Percentiles rank a stretch among this genome's conserved stretches.
Conservation (phyloP, 768 basidiomycete genomes). For the Tulasnella sp. region DNA sequence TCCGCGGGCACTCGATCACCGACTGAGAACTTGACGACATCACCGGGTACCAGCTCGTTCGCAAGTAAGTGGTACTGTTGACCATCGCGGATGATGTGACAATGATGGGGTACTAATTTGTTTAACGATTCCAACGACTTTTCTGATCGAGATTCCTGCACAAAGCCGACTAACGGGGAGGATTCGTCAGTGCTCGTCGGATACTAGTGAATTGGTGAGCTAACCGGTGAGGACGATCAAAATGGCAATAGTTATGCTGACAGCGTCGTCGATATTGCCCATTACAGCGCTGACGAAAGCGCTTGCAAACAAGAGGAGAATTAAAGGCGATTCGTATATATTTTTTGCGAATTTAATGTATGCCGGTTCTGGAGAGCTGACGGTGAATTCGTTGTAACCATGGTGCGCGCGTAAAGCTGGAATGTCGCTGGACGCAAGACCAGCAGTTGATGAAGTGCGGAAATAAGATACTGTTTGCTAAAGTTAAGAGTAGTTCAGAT, state of each 20-base stretch:
- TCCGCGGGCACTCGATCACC: slow-evolving; percentile 95
- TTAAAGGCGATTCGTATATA: slow-evolving; percentile 90
- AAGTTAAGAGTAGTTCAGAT: neutral
- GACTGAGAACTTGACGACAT: slow-evolving; percentile 77
- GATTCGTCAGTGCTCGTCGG: neutral
- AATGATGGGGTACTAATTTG: slow-evolving; percentile 95
- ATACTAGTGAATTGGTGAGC: slow-evolving; percentile 16
- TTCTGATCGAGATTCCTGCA: slow-evolving; percentile 91
- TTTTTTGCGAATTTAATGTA: slow-evolving; percentile 86
- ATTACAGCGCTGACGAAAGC: slow-evolving; percentile 80
- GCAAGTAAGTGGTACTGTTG: slow-evolving; percentile 72
- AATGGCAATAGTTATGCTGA: slow-evolving; percentile 87
- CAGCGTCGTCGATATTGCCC: slow-evolving; percentile 92
- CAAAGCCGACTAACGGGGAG: slow-evolving; percentile 62
- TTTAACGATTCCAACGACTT: slow-evolving; percentile 90
- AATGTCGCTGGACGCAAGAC: slow-evolving; percentile 53
- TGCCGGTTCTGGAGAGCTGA: slow-evolving; percentile 66
- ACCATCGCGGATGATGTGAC: slow-evolving; percentile 76
- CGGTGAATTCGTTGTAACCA: slow-evolving; percentile 92
- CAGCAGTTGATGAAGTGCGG: slow-evolving; percentile 47
- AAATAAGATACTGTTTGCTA: slow-evolving; percentile 69
- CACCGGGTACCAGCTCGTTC: slow-evolving; percentile 94
- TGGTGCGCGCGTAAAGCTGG: slow-evolving; percentile 50
- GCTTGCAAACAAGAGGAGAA: slow-evolving; percentile 81
- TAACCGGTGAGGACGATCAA: slow-evolving; percentile 86